Evolutionary conservation across 495 filamentous ascomycete genomes (phyloP), one percentile per base, ranked within the genome.

Genomic region (Annulohypoxylon bovei): DNA sequence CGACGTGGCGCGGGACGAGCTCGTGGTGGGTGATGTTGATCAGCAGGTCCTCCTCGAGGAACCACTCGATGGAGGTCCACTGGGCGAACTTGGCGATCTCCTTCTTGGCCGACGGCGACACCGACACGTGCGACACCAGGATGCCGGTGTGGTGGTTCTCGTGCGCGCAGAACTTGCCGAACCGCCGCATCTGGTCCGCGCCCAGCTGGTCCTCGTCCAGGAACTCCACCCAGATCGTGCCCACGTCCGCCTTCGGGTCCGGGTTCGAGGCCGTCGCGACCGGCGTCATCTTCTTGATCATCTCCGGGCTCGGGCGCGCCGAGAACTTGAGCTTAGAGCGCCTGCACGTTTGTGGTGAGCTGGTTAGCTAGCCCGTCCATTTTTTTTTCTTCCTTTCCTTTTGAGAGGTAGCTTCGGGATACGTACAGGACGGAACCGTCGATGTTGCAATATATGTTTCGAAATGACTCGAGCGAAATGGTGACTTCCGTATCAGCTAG

Each of bases 11-110:
- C 28, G 95, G 95, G 16, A 99, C 95, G 14, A 99, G 88, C 81
- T 98, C 94, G 82, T 99, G 95, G 76, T 93, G 93, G 23, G 95
- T 98, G 79, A 99, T 99, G 81, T 99, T 99, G 76, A 98, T 94
- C 47, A 99, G 86, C 74, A 99, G 81, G 81, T 99, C 94, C 81
- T 93, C 90, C 82, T 99, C 96, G 65, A 94, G 85, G 86, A 98
- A 99, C 72, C 91, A 91, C 84, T 99, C 95, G 74, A 97, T 92
- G 73, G 92, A 88, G 39, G 85, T 87, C 80, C 91, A 87, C 74
- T 87, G 81, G 70, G 89, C 85, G 39, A 88, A 87, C 12, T 85
- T 86, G 20, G 91, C 89, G 68, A 97, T 88, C 72, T 93, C 88
- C 80, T 92, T 95, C 75, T 96, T 86, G 39, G 93, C 95, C 25